Base-by-base conservation (phyloP, 2,329 filamentous ascomycete genomes). In the Sporothrix phasma region DNA sequence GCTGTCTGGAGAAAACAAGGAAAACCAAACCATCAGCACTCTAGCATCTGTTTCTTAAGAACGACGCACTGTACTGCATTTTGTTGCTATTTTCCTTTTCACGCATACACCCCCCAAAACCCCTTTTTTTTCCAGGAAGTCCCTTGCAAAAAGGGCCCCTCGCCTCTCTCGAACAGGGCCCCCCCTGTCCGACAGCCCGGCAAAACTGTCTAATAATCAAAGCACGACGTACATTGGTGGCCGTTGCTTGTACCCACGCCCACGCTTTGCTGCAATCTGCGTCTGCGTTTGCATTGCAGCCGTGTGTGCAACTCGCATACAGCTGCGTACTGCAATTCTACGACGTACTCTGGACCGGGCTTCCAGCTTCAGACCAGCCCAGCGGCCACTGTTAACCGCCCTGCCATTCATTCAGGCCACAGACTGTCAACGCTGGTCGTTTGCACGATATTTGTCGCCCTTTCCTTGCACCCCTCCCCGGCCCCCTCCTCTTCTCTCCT, bases 161-260 rank as follows among this genome's bases (percentile, higher is more conserved):
- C 49, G 41, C 51, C 51, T 62, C n/a, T 53, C 61, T 61, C 64
- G 64, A 65, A 63, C 64, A 65, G 31, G 63, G 61, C n/a, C 54
- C 51, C 22, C 61, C 49, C 47, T 39, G 49, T 56, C 49, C 29
- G 37, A 34, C 37, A 43, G 53, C 37, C 47, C n/a, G 29, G 37
- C 26, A 41, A 43, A 46, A 31, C n/a, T 22, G 34, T 54, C 47
- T 43, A 53, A 54, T 62, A n/a, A 31, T 37, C 45, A 43, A 58
- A 54, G 29, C 31, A 56, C 19, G n/a, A 37, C 19, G 26, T 3
- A 34, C 26, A n/a, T n/a, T n/a, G n/a, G n/a, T 37, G 49, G 49
- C 34, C 49, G 5, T n/a, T 37, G n/a, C n/a, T n/a, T n/a, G n/a
- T n/a, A n/a, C n/a, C n/a, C n/a, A n/a, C n/a, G n/a, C n/a, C n/a